phyloP scores from a whole-genome alignment of 2,329 filamentous ascomycete species.

The Talaromyces sp. region DNA sequence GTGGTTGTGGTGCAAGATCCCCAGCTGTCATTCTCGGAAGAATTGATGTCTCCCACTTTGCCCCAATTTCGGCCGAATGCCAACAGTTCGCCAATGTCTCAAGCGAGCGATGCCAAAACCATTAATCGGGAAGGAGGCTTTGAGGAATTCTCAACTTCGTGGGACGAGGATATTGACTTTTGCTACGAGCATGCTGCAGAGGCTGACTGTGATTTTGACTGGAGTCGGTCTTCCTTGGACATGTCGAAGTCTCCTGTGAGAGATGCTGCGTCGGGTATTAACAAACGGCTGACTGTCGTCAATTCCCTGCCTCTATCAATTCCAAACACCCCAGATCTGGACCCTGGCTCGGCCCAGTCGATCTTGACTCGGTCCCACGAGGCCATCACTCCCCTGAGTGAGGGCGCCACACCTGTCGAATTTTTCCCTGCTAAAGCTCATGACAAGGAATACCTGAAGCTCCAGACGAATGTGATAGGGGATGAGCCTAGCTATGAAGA shows the following conservation, averaged over 20 bases:
- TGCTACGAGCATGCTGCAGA: conserved; percentile 59
- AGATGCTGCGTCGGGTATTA: conserved; percentile 13
- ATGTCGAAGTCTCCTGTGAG: conserved; percentile 11
- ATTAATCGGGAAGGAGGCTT: conserved; percentile 17
- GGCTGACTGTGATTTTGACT: conserved; percentile 58
- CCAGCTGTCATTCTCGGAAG: conserved; percentile 40
- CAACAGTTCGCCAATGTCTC: conserved; percentile 14
- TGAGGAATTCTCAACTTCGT: conserved; percentile 40
- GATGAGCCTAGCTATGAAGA: conserved; percentile 35
- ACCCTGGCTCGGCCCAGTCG: conserved; percentile 30
- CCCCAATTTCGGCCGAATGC: conserved; percentile 22
- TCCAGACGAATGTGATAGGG: conserved; percentile 27
- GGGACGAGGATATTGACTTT: conserved; percentile 61
- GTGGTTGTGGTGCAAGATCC: conserved; percentile 26
- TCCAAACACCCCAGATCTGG: conserved; percentile 28
- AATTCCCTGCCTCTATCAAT: conserved; percentile 21
- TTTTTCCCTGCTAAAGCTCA: conserved; percentile 19
- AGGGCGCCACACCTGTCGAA: conserved; percentile 22
- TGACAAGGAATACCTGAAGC: conserved; percentile 27
- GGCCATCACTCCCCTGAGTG: conserved; percentile 27
- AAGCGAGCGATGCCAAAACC: conserved; percentile 14
- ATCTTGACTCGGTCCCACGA: conserved; percentile 19
- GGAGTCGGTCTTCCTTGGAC: conserved; percentile 41
- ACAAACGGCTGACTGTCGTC: conserved; percentile 12
- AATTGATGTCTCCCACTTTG: conserved; percentile 39